Base-by-base conservation (phyloP, 805 yeast species). In the Wickerhamiella allomyrinae region DNA sequence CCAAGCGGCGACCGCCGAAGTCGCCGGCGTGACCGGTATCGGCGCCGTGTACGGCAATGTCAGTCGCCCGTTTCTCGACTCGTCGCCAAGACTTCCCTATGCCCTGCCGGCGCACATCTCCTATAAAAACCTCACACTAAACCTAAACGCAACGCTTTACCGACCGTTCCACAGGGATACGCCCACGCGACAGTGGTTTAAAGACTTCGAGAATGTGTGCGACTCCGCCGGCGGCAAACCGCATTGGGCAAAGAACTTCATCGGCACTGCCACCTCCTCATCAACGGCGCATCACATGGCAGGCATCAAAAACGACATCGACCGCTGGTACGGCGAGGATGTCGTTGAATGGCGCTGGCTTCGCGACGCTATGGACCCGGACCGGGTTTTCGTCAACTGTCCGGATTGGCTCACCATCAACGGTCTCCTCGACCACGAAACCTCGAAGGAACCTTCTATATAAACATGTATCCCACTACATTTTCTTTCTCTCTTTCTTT, bases 221-320 rank as follows among this genome's bases (percentile, higher is more conserved):
- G 70, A 69, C 40, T 76, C 74, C 21, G 86, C 80, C 22, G 86
- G 81, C 29, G 98, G 98, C 35, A 82, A 77, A 58, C 98, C 98
- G 2, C 98, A 89, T 60, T 89, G 98, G 98, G 98, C 98, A 14
- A 89, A 89, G 67, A 87, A 86, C 61, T 89, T 85, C 59, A 66
- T 82, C 43, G 94, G 94, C 1, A 63, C 63, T 10, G 56, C 55
- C 2, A 72, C 65, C 37, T 35, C 35, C 25, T 41, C 35, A 22
- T 41, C 38, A n/a, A 62, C 65, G 41, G 78, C 74, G 47, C 79
- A 78, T 47, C 77, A 79, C 46, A 82, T 85, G 91, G 68, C 76
- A 52, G 95, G 95, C 1, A 76, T 85, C 56, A 74, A 76, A 24
- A 68, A 71, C 7, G 73, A 73, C 46, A 74, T 84, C 63, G 66